Base-by-base conservation (phyloP, 164 flowering plant species). In the Platanus orientalis region DNA sequence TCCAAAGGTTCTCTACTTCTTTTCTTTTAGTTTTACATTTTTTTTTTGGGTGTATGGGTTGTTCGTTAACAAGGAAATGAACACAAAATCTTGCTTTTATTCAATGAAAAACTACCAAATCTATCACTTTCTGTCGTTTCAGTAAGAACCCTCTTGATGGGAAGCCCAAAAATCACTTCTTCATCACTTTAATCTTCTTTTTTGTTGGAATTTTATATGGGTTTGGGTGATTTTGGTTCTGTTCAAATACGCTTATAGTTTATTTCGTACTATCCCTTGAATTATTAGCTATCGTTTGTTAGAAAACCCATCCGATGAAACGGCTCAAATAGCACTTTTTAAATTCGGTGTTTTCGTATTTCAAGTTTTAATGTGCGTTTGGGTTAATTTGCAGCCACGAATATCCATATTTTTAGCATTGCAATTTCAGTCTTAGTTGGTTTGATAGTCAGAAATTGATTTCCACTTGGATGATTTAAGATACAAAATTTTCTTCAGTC, bases 1-100 rank as follows among this genome's bases (percentile, higher is more conserved):
- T 60, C 65, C 20, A 62, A 63, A 74, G 80, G 81, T 78, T 55
- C 32, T 53, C 29, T 50, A 28, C 25, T 14, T 61, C 58, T n/a
- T 40, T 40, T 14, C 4, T 55, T 36, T 50, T 29, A 5, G 1
- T 7, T 29, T 51, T n/a, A 27, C 6, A 6, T 3, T 23, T 42
- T 36, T 17, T 36, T 24, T 36, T 6, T 36, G 10, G 42, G 9
- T 7, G 12, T 36, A 36, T 47, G 19, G 24, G 24, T 58, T 45
- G 13, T 55, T 57, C 13, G 27, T 7, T 12, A 14, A 28, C 23
- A 0, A 51, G 28, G 56, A 24, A 49, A 32, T 61, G 64, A 50
- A 34, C 40, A 30, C 21, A 16, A 45, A 45, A 44, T 11, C 19
- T 64, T 55, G 27, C 28, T 64, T 39, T 26, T 54, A 17, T 27